Percentiles rank a stretch among this genome's conserved stretches.
These are phyloP conservation scores for Neurospora sp. DNA, from an alignment of 495 filamentous ascomycete species.

Conservation along the genomic window DNA sequence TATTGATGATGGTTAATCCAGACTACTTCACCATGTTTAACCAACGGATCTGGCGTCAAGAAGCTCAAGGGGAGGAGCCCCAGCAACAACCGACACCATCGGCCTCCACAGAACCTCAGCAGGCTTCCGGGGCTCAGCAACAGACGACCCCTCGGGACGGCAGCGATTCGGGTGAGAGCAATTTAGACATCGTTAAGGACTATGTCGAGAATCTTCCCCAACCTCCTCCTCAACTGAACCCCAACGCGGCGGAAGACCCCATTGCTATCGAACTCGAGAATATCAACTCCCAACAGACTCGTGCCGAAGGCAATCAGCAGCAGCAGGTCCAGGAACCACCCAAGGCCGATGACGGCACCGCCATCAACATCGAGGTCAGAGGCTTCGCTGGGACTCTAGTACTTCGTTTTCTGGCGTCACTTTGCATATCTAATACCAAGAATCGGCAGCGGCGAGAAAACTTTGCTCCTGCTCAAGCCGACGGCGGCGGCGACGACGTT, in stretches of 20 bases:
- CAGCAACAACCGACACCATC: background rate
- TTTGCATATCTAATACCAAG: background rate
- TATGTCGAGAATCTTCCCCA: too few relatives aligned
- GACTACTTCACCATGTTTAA: background rate
- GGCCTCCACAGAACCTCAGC: background rate
- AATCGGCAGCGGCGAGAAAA: background rate
- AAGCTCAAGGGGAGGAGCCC: background rate
- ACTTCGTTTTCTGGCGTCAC: background rate
- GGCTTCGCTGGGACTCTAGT: background rate
- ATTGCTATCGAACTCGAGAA: background rate
- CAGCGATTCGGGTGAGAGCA: background rate
- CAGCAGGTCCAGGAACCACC: background rate
- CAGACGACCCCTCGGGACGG: background rate
- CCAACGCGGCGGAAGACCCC: background rate
- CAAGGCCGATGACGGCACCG: background rate
- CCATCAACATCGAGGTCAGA: background rate
- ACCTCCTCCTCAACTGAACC: background rate
- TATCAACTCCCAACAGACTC: background rate
- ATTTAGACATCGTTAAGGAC: background rate
- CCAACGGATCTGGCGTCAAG: background rate
- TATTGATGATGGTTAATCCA: background rate
- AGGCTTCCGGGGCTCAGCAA: too few relatives aligned
- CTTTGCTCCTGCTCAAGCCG: background rate
- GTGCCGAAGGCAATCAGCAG: background rate
- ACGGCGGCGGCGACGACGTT: background rate